These are phyloP conservation scores for Nelumbo lutea DNA, from an alignment of 164 flowering plant species.

Conservation along the genomic window DNA sequence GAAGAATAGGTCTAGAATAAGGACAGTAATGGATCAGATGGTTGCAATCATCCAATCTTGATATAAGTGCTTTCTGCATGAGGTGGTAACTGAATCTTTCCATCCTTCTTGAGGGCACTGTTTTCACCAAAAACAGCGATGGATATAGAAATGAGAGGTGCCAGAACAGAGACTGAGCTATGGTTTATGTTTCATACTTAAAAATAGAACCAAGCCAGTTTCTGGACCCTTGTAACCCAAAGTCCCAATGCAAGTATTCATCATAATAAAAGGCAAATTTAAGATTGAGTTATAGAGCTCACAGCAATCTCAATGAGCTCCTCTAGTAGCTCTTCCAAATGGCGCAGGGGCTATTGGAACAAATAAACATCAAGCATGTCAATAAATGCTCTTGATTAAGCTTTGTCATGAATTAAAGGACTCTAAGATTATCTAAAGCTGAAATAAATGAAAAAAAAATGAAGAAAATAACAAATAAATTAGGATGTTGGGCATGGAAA, in stretches of 20 bases:
- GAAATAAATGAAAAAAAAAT: not conserved
- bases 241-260: not conserved
- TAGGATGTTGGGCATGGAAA: not conserved
- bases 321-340: constrained; percentile 68
- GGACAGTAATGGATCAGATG: too few relatives aligned
- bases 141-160: too few relatives aligned
- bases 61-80: too few relatives aligned
- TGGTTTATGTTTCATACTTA: too few relatives aligned
- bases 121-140: too few relatives aligned
- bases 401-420: too few relatives aligned
- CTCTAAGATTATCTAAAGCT: not conserved
- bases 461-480: not conserved
- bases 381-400: not conserved
- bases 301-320: constrained; percentile 81
- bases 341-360: constrained; percentile 55
- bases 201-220: not conserved
- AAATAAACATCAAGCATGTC: constrained; percentile 7
- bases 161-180: too few relatives aligned
- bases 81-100: too few relatives aligned
- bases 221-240: not conserved
- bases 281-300: constrained; percentile 21
- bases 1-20: not conserved
- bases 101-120: too few relatives aligned
- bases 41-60: not conserved
- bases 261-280: not conserved